Evolutionary conservation across 306 rosid species (phyloP).

Genomic region (Malus asiatica): DNA sequence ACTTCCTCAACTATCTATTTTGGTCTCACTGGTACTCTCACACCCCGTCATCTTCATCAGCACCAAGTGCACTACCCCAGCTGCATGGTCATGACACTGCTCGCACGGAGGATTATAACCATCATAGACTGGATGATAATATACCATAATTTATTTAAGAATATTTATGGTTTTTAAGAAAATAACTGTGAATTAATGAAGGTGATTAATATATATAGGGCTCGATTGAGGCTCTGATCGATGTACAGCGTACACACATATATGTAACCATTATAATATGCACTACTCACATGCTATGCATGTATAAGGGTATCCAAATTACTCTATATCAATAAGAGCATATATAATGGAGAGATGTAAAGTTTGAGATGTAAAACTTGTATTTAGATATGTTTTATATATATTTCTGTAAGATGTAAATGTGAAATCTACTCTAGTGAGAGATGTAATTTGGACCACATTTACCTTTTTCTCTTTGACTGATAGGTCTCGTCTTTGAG

Average conservation of each 20-base stretch:
- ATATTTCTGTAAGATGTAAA: not conserved
- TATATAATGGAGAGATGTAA: not conserved
- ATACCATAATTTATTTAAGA: constrained; percentile 14
- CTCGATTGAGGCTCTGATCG: not conserved
- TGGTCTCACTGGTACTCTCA: constrained; percentile 65
- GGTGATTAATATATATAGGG: not conserved
- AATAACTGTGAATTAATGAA: not conserved
- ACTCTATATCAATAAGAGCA: not conserved
- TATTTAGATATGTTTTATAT: not conserved
- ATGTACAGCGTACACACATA: not conserved
- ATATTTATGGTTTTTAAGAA: not conserved
- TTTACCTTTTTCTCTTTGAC: not conserved
- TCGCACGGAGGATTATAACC: constrained; percentile 8
- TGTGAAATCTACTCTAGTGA: not conserved
- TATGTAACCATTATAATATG: too few species aligned
- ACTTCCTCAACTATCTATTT: constrained; percentile 72
- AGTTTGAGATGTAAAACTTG: not conserved
- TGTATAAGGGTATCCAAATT: not conserved
- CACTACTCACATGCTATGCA: not conserved
- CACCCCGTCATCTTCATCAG: constrained; percentile 30
- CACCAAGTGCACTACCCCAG: constrained; percentile 6
- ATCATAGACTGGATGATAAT: constrained; percentile 13
- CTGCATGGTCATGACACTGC: not conserved
- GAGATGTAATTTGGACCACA: not conserved
- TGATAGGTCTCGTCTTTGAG: not conserved